Conservation (phyloP, 2,329 filamentous ascomycete genomes). For the Pseudopyricularia cyperi region DNA sequence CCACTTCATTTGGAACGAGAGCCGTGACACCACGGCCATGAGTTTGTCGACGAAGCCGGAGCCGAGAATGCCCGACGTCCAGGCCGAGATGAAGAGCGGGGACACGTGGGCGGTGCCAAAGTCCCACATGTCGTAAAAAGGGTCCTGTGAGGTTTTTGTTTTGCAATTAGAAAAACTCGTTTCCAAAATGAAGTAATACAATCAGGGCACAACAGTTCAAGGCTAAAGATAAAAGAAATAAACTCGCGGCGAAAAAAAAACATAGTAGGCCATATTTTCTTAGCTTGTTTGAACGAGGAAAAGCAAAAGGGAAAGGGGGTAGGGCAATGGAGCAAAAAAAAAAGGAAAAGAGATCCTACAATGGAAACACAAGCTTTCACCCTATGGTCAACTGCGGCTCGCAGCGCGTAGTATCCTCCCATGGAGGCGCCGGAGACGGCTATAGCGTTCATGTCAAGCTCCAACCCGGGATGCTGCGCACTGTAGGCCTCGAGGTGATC, state of each 20-base stretch:
- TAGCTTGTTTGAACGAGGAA: too few relatives aligned
- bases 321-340: too few relatives aligned
- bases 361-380: conserved; percentile 7
- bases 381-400: conserved; percentile 4
- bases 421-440: conserved; percentile 9
- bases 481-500: conserved; percentile 8
- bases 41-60: conserved; percentile 14
- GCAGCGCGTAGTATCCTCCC: conserved; percentile 7
- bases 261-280: too few relatives aligned
- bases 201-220: too few relatives aligned
- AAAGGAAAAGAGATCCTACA: neutral
- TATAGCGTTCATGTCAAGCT: conserved; percentile 13
- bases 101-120: conserved; percentile 11
- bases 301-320: too few relatives aligned
- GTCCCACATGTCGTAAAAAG: conserved; percentile 10
- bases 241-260: too few relatives aligned
- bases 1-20: neutral
- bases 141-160: neutral
- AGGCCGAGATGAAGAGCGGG: conserved; percentile 11
- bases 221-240: too few relatives aligned
- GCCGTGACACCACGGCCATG: conserved; percentile 5
- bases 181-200: too few relatives aligned
- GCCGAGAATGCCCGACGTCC: conserved; percentile 14
- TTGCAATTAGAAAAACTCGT: neutral
- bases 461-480: conserved; percentile 5